Evolutionary conservation across 2,329 filamentous ascomycete species (phyloP).

Genomic region (Hortaea werneckii): DNA sequence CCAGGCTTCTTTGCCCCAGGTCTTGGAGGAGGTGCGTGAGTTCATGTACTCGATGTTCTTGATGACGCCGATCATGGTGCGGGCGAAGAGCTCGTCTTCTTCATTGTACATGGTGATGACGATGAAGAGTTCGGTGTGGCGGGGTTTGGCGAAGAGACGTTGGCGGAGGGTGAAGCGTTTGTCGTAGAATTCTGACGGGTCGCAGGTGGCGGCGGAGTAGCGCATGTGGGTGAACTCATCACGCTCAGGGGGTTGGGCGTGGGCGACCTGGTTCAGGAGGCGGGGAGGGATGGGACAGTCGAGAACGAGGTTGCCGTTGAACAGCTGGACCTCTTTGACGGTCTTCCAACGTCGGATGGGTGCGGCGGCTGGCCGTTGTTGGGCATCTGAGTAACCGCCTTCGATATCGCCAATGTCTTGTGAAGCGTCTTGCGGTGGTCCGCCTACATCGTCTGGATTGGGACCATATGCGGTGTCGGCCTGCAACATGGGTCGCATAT

Average conservation of each 20-base stretch:
- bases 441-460: constrained; percentile 39
- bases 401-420: constrained; percentile 19
- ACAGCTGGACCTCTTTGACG: constrained; percentile 89
- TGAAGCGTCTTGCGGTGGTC: constrained; percentile 32
- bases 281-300: constrained; percentile 91
- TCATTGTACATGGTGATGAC: constrained; percentile 99
- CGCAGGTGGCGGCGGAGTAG: constrained; percentile 90
- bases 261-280: constrained; percentile 76
- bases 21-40: constrained; percentile 82
- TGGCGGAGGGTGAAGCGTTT: constrained; percentile 88
- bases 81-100: constrained; percentile 88
- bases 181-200: constrained; percentile 77
- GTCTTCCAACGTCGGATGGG: constrained; percentile 90
- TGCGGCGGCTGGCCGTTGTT: constrained; percentile 44
- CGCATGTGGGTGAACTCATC: constrained; percentile 87
- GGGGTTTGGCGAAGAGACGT: constrained; percentile 79
- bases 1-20: constrained; percentile 97
- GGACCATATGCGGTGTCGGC: constrained; percentile 52
- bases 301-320: constrained; percentile 90
- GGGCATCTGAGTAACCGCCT: constrained; percentile 31
- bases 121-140: constrained; percentile 91
- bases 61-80: constrained; percentile 93
- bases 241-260: constrained; percentile 68
- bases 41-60: constrained; percentile 99
- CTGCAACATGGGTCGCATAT: constrained; percentile 61